Base-by-base conservation (phyloP, 495 filamentous ascomycete genomes). In the Geopyxis carbonaria region DNA sequence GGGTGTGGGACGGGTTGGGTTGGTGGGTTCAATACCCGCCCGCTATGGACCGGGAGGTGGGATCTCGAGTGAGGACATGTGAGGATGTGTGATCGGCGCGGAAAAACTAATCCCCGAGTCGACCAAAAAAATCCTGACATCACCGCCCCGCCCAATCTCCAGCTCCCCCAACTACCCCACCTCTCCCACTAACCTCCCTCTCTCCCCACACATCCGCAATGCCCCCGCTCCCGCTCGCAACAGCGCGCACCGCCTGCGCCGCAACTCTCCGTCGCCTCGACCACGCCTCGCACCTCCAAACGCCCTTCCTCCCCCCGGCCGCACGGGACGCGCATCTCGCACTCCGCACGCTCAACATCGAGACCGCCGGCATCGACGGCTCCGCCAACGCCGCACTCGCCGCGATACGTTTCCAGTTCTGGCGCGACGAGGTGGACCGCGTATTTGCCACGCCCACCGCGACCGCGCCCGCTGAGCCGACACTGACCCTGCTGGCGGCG, bases 321-420 rank as follows among this genome's bases (percentile, higher is more conserved):
- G 64, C 73, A 2, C 75, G 69, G 47, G 72, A 87, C 53, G 78
- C 80, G 43, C 93, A 95, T 61, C 72, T 92, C 45, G 83, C 86
- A 37, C 69, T 97, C 24, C 81, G 86, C 28, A 82, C 89, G 23
- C 72, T 97, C 60, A 97, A 97, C 55, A 68, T 93, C 53, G 85
- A 92, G 46, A 68, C 92, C 27, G 83, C 86, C 27, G 68, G 76
- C 25, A 76, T 95, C 45, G 79, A 87, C 37, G 87, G 94, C 64
- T 84, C 85, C 13, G 83, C 78, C 40, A 85, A 72, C 24, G 69
- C 75, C 16, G 76, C 78, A 13, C 75, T 93, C 34, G 89, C 81
- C 10, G 65, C 73, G 13, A 72, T 94, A 66, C 83, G 89, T 29
- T 76, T 91, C 48, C 81, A 93, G 59, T 95, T 93, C 66, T 94